Evolutionary conservation across 2,329 filamentous ascomycete species (phyloP).

Genomic region (Periconia digitata): DNA sequence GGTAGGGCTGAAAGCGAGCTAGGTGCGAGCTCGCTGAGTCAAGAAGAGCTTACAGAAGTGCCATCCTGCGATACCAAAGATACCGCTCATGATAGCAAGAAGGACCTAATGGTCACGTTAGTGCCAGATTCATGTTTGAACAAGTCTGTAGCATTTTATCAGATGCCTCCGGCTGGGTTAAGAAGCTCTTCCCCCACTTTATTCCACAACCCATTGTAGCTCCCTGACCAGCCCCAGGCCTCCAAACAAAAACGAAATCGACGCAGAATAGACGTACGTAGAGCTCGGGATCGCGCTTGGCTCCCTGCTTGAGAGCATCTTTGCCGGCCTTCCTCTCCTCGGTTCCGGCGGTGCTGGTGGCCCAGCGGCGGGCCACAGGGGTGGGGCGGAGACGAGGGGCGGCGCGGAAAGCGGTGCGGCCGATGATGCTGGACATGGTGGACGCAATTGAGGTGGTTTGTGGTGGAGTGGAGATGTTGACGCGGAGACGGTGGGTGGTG

Average conservation of each 20-base stretch:
- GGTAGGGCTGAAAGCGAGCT: conserved; percentile 2
- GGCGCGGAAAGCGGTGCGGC: conserved; percentile 50
- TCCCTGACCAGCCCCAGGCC: neutral
- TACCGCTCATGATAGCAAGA: conserved; percentile 84
- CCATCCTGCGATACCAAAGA: conserved; percentile 86
- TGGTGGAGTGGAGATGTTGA: conserved; percentile 14
- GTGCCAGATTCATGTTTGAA: too few relatives aligned
- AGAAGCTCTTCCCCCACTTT: neutral
- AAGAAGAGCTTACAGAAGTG: conserved; percentile 68
- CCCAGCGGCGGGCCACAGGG: conserved; percentile 36
- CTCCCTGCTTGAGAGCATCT: conserved; percentile 61
- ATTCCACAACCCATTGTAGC: neutral
- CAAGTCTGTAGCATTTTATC: too few relatives aligned
- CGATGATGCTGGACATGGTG: conserved; percentile 50
- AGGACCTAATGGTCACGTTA: conserved; percentile 67
- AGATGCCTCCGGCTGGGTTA: neutral
- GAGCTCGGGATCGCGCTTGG: conserved; percentile 72
- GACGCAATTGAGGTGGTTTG: conserved; percentile 19
- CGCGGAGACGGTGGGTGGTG: conserved; percentile 9
- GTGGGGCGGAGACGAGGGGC: conserved; percentile 48
- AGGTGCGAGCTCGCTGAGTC: neutral
- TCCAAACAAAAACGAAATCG: neutral
- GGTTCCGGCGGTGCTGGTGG: conserved; percentile 42
- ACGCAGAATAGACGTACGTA: conserved; percentile 58
- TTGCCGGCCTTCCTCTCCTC: conserved; percentile 51